Base-by-base conservation (phyloP, 1,139 yeast genomes). In the Pichia sp. region DNA sequence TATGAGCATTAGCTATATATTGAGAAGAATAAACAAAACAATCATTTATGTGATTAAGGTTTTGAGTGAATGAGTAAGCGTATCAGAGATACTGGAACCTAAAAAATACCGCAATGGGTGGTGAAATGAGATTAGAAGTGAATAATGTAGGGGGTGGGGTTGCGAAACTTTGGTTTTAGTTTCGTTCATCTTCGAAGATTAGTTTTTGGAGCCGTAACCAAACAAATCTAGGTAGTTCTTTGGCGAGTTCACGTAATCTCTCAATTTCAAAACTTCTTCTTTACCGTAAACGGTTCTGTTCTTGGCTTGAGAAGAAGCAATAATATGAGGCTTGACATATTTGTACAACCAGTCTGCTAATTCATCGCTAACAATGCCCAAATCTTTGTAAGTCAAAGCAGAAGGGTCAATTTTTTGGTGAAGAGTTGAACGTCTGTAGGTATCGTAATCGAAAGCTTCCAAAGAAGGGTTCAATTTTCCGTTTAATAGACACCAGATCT, bases 371-470 rank as follows among this genome's bases (percentile, higher is more conserved):
- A 80, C 81, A 66, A 89, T 82, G 51, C 90, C 95, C 66, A 89
- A 79, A 67, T 88, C 95, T 42, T 73, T 75, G 71, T 85, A 89
- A 16, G 87, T 82, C 65, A 77, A 75, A 43, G 90, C 90, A 43
- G 71, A 69, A 47, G 81, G 77, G 64, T 84, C 87, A 61, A 85
- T 76, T 29, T 69, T 67, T 72, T 89, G 96, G 72, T 87, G 76
- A 61, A 87, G 77, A 65, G 81, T 78, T 72, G 84, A 85, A 73
- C 96, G 83, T 72, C 84, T 88, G 58, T 87, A 78, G 70, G 85
- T 87, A 71, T 89, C 96, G 38, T 89, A 81, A 65, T 83, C 85
- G 57, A 84, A 75, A 5, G 66, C 54, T 65, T 81, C 77, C 65
- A 78, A 80, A 87, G 92, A 86, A 78, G 87, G 87, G 71, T 90